Conservation (phyloP, 1,284 basidiomycete genomes). For the Puccinia horiana region DNA sequence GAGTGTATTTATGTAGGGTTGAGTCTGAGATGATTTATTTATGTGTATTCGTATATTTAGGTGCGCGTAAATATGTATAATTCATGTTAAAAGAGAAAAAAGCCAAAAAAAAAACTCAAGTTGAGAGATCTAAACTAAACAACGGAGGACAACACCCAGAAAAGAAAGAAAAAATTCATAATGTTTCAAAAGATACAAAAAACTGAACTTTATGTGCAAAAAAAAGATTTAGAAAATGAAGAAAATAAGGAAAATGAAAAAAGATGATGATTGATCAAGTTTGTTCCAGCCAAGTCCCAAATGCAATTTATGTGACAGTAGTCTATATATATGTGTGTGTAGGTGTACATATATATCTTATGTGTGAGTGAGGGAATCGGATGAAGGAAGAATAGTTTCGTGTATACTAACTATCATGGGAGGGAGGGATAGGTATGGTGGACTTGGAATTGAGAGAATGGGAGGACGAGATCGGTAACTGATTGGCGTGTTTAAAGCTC, state of each 20-base stretch:
- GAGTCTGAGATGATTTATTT: too few relatives aligned
- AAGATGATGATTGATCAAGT: background rate
- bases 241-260: constrained; percentile 11
- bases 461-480: background rate
- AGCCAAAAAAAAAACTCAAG: too few relatives aligned
- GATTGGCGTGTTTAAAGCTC: constrained; percentile 18
- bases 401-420: background rate
- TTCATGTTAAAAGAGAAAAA: too few relatives aligned
- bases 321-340: background rate
- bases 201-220: background rate
- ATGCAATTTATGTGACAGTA: background rate
- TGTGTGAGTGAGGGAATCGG: background rate
- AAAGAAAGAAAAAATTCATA: constrained; percentile 13
- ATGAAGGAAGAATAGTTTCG: background rate
- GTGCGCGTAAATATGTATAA: too few relatives aligned
- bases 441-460: constrained; percentile 9
- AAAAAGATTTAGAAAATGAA: constrained; percentile 6
- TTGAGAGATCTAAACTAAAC: background rate
- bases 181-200: background rate
- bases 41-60: too few relatives aligned
- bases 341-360: background rate
- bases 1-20: too few relatives aligned
- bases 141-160: background rate
- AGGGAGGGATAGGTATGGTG: background rate
- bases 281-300: constrained; percentile 1